These are phyloP conservation scores for Candida sanyaensis DNA, from an alignment of 1,139 yeast species.

Conservation along the genomic window DNA sequence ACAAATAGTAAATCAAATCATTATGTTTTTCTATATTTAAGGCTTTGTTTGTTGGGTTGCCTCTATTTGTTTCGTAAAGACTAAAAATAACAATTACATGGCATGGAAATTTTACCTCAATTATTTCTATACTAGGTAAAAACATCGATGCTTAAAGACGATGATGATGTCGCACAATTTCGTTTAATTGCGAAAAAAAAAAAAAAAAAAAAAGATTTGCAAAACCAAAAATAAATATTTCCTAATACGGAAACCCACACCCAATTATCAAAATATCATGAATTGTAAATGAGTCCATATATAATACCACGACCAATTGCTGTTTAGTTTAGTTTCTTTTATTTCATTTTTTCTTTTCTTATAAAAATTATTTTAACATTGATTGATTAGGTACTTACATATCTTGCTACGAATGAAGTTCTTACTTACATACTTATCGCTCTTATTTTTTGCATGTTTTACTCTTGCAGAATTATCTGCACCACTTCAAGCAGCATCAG, in stretches of 20 bases:
- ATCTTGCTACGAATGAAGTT: constrained; percentile 13
- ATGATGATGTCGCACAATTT: not conserved
- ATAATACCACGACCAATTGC: not conserved
- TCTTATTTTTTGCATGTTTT: constrained; percentile 13
- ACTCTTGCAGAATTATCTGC: constrained; percentile 9
- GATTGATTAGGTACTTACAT: not conserved
- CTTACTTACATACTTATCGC: constrained; percentile 11
- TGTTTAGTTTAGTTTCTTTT: not conserved
- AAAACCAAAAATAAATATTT: not conserved
- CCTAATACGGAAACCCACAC: not conserved
- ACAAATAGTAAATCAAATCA: not conserved
- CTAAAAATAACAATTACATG: not conserved
- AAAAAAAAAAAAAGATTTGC: constrained; percentile 1
- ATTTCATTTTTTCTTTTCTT: not conserved
- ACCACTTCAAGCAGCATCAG: not conserved
- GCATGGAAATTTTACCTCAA: not conserved
- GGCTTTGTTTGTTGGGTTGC: no score
- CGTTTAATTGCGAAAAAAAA: constrained; percentile 1
- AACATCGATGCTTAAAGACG: not conserved
- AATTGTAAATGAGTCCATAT: not conserved
- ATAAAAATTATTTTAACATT: no score
- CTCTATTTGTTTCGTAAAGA: no score
- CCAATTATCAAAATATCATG: no score
- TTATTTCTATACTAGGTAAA: constrained; percentile 2
- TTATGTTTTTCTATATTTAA: no score